These are phyloP conservation scores for Vanrija pseudolonga DNA, from an alignment of 1,284 basidiomycete genomes.

Conservation along the genomic window DNA sequence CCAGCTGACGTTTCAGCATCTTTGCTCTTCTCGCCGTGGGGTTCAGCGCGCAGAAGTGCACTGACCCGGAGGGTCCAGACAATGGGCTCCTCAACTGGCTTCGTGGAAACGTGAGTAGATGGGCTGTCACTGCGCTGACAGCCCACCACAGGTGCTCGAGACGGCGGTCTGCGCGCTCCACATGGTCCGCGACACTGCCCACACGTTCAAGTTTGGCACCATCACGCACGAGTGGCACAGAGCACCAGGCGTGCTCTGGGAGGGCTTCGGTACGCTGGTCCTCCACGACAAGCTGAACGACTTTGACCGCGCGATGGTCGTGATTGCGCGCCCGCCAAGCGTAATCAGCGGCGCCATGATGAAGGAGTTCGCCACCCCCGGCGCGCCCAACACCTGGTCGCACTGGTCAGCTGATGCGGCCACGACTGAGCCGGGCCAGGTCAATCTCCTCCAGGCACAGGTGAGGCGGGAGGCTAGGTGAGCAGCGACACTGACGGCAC, in stretches of 20 bases:
- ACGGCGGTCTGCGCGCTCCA: no score
- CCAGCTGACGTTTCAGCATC: no score
- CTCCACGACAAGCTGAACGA: slow-evolving; percentile 30
- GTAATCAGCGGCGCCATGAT: slow-evolving; percentile 30
- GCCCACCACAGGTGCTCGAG: no score
- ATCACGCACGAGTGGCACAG: no score
- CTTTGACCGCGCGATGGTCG: slow-evolving; percentile 32
- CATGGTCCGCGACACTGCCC: no score
- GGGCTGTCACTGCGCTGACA: no score
- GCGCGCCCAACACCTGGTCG: slow-evolving; percentile 36
- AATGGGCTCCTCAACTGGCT: no score
- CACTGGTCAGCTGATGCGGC: slow-evolving; percentile 25
- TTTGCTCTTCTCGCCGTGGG: no score
- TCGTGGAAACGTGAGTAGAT: no score
- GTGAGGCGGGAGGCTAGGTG: slow-evolving; percentile 18
- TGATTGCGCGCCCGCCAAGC: slow-evolving; percentile 38
- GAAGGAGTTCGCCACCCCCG: slow-evolving; percentile 29
- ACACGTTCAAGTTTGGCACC: no score
- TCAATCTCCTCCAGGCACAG: slow-evolving; percentile 43
- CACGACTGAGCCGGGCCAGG: slow-evolving; percentile 25
- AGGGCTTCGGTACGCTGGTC: slow-evolving; percentile 42
- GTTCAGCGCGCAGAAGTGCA: no score
- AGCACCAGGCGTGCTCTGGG: slow-evolving; percentile 17
- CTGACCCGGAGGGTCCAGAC: no score
- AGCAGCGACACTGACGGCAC: background rate